These are phyloP conservation scores for Phytophthora niederhauseri DNA, from an alignment of 352 stramenopile genomes.

Conservation along the genomic window DNA sequence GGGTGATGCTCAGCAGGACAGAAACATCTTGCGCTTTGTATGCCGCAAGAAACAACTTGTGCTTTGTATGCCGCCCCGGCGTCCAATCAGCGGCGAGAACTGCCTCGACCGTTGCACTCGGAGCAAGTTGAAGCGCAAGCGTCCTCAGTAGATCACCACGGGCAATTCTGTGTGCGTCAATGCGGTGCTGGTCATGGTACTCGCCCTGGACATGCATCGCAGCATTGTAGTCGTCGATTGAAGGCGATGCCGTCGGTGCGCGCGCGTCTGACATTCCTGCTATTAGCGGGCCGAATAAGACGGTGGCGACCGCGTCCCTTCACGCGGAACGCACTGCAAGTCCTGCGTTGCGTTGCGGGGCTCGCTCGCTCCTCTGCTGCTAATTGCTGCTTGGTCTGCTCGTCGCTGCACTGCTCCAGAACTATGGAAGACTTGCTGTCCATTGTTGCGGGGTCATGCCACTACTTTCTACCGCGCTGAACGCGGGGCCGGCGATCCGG, in stretches of 20 bases:
- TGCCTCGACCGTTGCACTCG: neutral
- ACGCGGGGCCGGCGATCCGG: constrained; percentile 6
- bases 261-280: neutral
- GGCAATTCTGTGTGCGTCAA: too few relatives aligned
- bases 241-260: neutral
- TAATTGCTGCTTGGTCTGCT: neutral
- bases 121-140: too few relatives aligned
- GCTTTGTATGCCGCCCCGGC: neutral
- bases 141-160: too few relatives aligned
- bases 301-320: neutral
- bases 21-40: neutral
- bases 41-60: neutral
- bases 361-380: neutral
- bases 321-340: neutral
- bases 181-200: neutral
- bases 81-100: neutral
- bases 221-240: neutral
- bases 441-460: constrained; percentile 1
- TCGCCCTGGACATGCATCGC: neutral
- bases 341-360: too few relatives aligned
- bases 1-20: neutral
- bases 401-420: neutral
- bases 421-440: constrained; percentile 21
- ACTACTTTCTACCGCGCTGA: constrained; percentile 8
- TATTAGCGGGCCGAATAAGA: neutral